phyloP scores from a whole-genome alignment of 768 basidiomycete genomes.

The Boletus insuetus region DNA sequence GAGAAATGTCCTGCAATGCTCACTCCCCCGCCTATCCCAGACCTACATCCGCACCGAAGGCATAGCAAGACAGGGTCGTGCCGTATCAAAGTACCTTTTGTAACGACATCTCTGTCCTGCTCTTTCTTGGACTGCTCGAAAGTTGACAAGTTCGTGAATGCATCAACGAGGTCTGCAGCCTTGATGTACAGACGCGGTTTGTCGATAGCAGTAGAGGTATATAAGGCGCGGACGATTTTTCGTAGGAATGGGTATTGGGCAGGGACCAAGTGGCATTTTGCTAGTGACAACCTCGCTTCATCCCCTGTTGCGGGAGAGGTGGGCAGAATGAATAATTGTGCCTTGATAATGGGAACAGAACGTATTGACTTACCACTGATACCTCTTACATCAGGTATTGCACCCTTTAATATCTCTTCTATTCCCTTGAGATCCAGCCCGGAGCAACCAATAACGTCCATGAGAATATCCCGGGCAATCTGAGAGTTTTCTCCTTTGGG shows the following conservation, averaged over 20 bases:
- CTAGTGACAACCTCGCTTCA: conserved; percentile 51
- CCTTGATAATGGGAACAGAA: not conserved
- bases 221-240: conserved; percentile 45
- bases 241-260: conserved; percentile 43
- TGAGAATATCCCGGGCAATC: conserved; percentile 59
- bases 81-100: conserved; percentile 51
- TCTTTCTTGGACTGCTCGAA: conserved; percentile 38
- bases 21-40: conserved; percentile 41
- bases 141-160: conserved; percentile 43
- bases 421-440: conserved; percentile 59
- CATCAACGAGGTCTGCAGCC: conserved; percentile 67
- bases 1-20: conserved; percentile 33
- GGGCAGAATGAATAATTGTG: too few relatives aligned
- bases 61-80: conserved; percentile 44
- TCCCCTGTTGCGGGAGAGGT: conserved; percentile 37
- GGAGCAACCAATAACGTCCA: conserved; percentile 62
- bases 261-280: conserved; percentile 55
- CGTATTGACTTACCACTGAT: conserved; percentile 25
- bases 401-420: conserved; percentile 45
- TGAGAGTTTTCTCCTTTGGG: conserved; percentile 61
- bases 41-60: conserved; percentile 60
- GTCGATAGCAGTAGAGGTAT: conserved; percentile 50
- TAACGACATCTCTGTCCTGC: conserved; percentile 56
- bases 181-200: conserved; percentile 72
- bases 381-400: conserved; percentile 17